Percentiles rank a stretch among this genome's conserved stretches.
Conservation (phyloP, 179 eudicot species). For the Spinacia oleracea region DNA sequence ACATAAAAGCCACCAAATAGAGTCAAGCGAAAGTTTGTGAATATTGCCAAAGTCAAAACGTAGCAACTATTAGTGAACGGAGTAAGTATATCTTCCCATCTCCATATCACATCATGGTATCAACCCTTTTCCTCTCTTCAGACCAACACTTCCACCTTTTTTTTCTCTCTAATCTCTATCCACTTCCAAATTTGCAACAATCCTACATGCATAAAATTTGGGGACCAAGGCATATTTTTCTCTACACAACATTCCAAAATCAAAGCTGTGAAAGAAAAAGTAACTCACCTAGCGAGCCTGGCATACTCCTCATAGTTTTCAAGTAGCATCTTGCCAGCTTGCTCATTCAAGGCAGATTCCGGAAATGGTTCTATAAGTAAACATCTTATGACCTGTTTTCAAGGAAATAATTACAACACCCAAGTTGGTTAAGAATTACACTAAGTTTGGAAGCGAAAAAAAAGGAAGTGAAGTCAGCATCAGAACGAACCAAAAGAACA, state of each 20-base stretch:
- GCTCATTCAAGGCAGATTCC: slow-evolving; percentile 92
- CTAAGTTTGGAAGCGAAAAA: not conserved
- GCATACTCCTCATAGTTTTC: slow-evolving; percentile 95
- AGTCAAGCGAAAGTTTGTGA: no score
- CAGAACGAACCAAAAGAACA: slow-evolving; percentile 58
- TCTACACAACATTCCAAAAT: not conserved
- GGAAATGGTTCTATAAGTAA: slow-evolving; percentile 92
- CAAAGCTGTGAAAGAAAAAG: not conserved
- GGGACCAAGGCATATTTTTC: not conserved
- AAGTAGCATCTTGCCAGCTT: slow-evolving; percentile 95
- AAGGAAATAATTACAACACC: not conserved
- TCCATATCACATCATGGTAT: not conserved
- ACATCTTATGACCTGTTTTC: slow-evolving; percentile 79
- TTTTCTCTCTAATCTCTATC: no score
- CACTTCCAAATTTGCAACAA: no score
- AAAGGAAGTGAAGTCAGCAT: not conserved
- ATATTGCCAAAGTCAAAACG: no score
- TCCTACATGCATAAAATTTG: no score
- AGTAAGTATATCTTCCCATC: no score
- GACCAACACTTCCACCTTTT: not conserved
- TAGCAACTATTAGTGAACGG: no score
- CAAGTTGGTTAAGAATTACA: not conserved
- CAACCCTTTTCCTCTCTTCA: not conserved
- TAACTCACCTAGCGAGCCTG: slow-evolving; percentile 71
- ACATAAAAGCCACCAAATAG: no score